Conservation (phyloP, 2,329 filamentous ascomycete species). For the Sclerotinia glacialis region DNA sequence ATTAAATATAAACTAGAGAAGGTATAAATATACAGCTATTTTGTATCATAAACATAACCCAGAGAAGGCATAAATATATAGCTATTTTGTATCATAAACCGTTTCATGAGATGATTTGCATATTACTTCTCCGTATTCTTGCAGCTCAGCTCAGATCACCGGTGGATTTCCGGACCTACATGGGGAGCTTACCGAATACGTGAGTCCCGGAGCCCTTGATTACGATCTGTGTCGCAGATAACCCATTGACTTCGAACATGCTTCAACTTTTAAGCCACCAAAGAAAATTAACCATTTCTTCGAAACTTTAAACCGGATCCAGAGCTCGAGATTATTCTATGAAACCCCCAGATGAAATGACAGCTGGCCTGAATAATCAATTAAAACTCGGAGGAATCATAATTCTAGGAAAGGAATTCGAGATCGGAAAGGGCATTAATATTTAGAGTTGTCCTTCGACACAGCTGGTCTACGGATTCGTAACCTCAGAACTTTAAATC, state of each 20-base stretch:
- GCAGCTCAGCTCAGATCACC: background rate
- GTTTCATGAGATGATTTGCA: background rate
- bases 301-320: background rate
- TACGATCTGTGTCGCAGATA: slow-evolving; percentile 21
- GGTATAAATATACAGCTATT: background rate
- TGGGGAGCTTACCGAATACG: slow-evolving; percentile 20
- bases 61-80: background rate
- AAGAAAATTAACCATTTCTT: slow-evolving; percentile 27
- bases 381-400: background rate
- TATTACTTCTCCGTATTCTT: background rate
- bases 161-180: background rate
- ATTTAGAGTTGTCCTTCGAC: background rate
- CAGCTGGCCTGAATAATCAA: slow-evolving; percentile 36
- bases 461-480: slow-evolving; percentile 5
- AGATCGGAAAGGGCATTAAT: background rate
- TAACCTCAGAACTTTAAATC: background rate
- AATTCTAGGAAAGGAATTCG: background rate
- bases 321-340: slow-evolving; percentile 23
- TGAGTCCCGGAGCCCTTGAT: slow-evolving; percentile 22
- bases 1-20: too few relatives aligned
- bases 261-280: slow-evolving; percentile 22
- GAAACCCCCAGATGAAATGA: slow-evolving; percentile 24
- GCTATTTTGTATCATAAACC: background rate
- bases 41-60: background rate
- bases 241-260: slow-evolving; percentile 19